These are phyloP conservation scores for Uronychia binucleata DNA, from an alignment of 73 alveolate species.

Conservation along the genomic window DNA sequence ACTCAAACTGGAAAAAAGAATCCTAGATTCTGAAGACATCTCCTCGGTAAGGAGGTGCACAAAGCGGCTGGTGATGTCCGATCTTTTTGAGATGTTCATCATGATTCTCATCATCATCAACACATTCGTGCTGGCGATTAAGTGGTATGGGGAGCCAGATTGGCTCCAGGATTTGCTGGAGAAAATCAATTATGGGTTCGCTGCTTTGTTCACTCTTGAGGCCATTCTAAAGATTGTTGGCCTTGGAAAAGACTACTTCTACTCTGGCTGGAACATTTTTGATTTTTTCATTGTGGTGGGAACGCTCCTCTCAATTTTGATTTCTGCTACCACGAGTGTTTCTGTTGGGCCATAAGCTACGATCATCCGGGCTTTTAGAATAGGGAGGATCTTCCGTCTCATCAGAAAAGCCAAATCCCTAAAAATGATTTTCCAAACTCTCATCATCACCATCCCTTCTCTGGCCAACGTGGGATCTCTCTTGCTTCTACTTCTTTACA, in stretches of 20 bases:
- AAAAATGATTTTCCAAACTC: slow-evolving; percentile 15
- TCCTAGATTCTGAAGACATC: not conserved
- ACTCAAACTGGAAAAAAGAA: not conserved
- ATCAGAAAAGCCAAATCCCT: slow-evolving; percentile 18
- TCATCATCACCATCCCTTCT: slow-evolving; percentile 48
- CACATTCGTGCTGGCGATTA: slow-evolving; percentile 30
- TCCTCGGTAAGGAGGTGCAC: not conserved
- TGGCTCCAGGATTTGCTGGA: not conserved
- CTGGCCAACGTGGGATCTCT: slow-evolving; percentile 56
- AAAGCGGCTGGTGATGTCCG: not conserved
- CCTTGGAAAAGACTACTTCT: slow-evolving; percentile 38
- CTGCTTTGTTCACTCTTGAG: slow-evolving; percentile 56
- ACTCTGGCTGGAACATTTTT: slow-evolving; percentile 53
- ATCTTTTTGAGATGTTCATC: slow-evolving; percentile 2
- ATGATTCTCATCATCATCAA: slow-evolving; percentile 19
- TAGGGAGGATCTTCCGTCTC: slow-evolving; percentile 24
- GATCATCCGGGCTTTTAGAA: slow-evolving; percentile 35
- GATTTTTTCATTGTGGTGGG: slow-evolving; percentile 52
- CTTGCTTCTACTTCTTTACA: slow-evolving; percentile 27
- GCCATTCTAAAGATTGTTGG: slow-evolving; percentile 66
- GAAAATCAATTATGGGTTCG: slow-evolving; percentile 2
- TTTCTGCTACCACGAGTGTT: slow-evolving; percentile 8
- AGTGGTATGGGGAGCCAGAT: slow-evolving; percentile 20
- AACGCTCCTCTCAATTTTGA: slow-evolving; percentile 14
- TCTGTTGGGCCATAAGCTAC: slow-evolving; percentile 22